Percentiles rank a stretch among this genome's conserved stretches.
Conservation (phyloP, 2,329 filamentous ascomycete species). For the Chaetomium sp. region DNA sequence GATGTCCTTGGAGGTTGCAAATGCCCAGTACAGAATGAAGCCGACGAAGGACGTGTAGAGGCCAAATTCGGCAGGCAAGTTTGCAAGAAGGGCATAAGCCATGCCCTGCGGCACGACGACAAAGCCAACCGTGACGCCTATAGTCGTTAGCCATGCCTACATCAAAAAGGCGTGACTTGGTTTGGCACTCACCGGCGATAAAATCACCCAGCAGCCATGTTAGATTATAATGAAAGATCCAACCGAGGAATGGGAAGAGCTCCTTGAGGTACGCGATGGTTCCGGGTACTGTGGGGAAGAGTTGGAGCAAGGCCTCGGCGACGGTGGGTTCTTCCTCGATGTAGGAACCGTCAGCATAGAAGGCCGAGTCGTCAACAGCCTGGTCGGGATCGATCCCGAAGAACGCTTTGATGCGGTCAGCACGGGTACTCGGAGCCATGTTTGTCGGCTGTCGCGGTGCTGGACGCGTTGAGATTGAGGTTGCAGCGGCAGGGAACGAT, state of each 20-base stretch:
- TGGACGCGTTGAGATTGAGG: conserved; percentile 12
- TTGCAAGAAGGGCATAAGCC: conserved; percentile 87
- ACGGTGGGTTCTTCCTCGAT: conserved; percentile 32
- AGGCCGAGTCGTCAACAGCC: conserved; percentile 28
- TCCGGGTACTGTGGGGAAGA: conserved; percentile 29
- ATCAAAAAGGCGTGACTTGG: background rate
- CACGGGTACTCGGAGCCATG: conserved; percentile 26
- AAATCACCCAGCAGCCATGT: conserved; percentile 90
- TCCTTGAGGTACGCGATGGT: conserved; percentile 28
- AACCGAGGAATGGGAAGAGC: conserved; percentile 85
- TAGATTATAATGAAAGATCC: conserved; percentile 85
- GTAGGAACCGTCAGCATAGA: conserved; percentile 31
- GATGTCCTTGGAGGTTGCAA: conserved; percentile 97
- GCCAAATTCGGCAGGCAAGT: conserved; percentile 77
- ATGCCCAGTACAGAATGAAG: conserved; percentile 94
- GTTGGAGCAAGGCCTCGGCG: conserved; percentile 25
- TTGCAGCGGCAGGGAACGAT: background rate
- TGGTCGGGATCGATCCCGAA: conserved; percentile 33
- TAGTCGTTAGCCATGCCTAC: conserved; percentile 13
- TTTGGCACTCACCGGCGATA: conserved; percentile 68
- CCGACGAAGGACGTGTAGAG: conserved; percentile 97
- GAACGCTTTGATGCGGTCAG: conserved; percentile 33
- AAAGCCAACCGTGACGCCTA: conserved; percentile 57
- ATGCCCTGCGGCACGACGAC: conserved; percentile 93
- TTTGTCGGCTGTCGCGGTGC: conserved; percentile 5